Base-by-base conservation (phyloP, 805 yeast genomes). In the Suhomyces vadensis region DNA sequence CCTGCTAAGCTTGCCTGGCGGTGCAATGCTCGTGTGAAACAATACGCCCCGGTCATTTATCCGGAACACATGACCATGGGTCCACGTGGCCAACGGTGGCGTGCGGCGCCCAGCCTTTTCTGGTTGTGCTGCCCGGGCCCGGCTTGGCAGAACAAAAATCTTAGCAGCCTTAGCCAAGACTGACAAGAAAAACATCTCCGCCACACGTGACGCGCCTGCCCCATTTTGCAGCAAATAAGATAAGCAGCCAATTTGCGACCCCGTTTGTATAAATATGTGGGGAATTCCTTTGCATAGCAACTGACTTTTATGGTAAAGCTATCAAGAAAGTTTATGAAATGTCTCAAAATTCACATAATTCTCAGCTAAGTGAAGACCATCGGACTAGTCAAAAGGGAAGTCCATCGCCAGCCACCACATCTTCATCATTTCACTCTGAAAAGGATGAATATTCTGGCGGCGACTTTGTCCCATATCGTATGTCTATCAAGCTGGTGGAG, bases 401-500 rank as follows among this genome's bases (percentile, higher is more conserved):
- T 11, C 29, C 22, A 11, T 39, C 42, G 10, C 29, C 14, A 13
- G 37, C 38, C 16, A 17, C 39, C 35, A 25, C 39, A 8, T 25
- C 35, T 5, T 25, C 39, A 10, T 35, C 39, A 19, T 11, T 35
- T 7, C 22, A 19, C 33, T 14, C 25, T n/a, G 38, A 40, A n/a
- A 33, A 31, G 19, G 37, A 21, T 19, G 42, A 39, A 11, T n/a
- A n/a, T n/a, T n/a, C n/a, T n/a, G 24, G 4, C n/a, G 22, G 31
- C 13, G 36, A 21, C 6, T 41, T 41, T 17, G 13, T 24, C 11
- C 37, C 38, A 14, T 63, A 67, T 54, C 57, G 73, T 31, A 54
- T 63, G 37, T 24, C 76, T 0, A 57, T 67, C 14, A 58, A 64
- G 8, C 60, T 65, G 41, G 74, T 75, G 9, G 72, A 65, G 16